Evolutionary conservation across 805 yeast species (phyloP), one percentile per base, ranked within the genome.

Genomic region (Teunomyces kruisii): DNA sequence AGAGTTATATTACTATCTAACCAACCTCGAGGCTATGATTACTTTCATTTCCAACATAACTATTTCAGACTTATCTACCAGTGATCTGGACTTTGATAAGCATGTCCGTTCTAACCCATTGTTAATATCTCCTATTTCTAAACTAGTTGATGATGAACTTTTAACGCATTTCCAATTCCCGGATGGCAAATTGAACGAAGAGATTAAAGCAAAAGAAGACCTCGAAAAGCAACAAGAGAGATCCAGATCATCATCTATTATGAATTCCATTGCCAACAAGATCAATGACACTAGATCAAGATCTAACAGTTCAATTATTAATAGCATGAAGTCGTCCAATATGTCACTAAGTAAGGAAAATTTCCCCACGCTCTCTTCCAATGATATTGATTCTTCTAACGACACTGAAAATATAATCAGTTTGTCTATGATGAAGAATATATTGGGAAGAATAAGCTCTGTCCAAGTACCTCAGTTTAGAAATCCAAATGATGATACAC

Each of bases 11-110:
- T 72, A 61, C 46, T 71, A 69, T 49, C 54, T 71, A 26, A 71
- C 76, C 3, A 72, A 72, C 50, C 66, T 70, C 42, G 76, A 72
- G 43, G 76, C 76, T 3, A 62, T 68, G 13, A 54, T 70, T 10
- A 62, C 56, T 37, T 72, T 65, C 52, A 54, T 71, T 30, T 64
- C 67, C 46, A 68, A 65, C 39, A 63, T 70, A 5, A 65, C 73
- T 1, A 48, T 68, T 10, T 47, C 52, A 13, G 74, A 67, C 33
- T 55, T 70, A 31, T 24, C 32, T 32, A 9, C 45, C 50, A 6
- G 50, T 15, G 45, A 39, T 8, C 26, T 37, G 31, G 37, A 29
- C 26, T n/a, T 32, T 22, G 42, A 27, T 1, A 16, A 19, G 19
- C 16, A 16, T 9, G 32, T 29, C 22, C n/a, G 10, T 9, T 35